Conservation (phyloP, 192 early-diverging fungal genomes). For the Linnemannia exigua region DNA sequence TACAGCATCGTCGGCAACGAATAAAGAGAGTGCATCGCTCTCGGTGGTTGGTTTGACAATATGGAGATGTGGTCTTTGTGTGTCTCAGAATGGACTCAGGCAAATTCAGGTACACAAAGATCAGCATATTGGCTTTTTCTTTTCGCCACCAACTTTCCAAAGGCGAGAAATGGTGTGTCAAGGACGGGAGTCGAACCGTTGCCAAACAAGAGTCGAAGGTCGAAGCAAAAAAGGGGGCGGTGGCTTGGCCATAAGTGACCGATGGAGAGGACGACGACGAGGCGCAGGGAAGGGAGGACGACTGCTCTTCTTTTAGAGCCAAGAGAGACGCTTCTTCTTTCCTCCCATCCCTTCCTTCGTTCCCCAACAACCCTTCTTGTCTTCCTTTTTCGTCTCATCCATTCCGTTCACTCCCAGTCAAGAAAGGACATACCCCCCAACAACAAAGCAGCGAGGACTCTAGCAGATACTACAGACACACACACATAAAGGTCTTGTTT, state of each 20-base stretch:
- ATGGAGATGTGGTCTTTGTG: too few species aligned
- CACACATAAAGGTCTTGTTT: neutral
- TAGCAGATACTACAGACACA: neutral
- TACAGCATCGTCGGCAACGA: too few species aligned
- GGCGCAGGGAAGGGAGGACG: neutral
- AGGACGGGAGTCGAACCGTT: neutral
- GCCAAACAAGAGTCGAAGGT: neutral
- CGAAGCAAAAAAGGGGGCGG: neutral
- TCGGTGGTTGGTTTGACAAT: too few species aligned
- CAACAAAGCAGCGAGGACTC: neutral
- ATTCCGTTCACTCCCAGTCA: neutral
- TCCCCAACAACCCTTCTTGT: neutral
- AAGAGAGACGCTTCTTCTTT: neutral
- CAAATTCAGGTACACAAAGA: neutral
- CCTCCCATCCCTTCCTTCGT: neutral
- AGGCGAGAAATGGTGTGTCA: neutral
- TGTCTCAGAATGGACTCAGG: too few species aligned
- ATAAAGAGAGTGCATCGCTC: too few species aligned
- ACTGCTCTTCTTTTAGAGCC: neutral
- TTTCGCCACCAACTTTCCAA: neutral
- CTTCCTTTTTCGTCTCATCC: neutral
- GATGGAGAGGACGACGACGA: neutral
- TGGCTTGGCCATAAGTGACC: neutral
- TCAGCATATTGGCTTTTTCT: neutral
- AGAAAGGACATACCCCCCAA: neutral